These are phyloP conservation scores for Phytopythium cucurbitacearum DNA, from an alignment of 352 stramenopile genomes.

Conservation along the genomic window DNA sequence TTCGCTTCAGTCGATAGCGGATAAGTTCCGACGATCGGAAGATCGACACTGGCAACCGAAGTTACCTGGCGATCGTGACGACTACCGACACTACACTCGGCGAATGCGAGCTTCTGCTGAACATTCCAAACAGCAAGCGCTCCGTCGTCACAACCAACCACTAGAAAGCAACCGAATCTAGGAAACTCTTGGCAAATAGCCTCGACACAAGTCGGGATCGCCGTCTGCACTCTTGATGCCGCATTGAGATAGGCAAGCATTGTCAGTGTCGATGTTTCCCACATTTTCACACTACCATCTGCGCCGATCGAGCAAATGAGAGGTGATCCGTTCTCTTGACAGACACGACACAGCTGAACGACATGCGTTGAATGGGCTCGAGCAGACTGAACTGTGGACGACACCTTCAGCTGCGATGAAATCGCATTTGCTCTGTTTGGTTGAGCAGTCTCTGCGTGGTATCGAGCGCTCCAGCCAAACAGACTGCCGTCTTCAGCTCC, in stretches of 20 bases:
- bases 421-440: background rate
- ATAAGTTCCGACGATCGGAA: too few species aligned
- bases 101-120: constrained; percentile 13
- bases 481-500: constrained; percentile 36
- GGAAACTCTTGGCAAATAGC: constrained; percentile 8
- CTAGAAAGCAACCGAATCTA: constrained; percentile 5
- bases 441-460: too few species aligned
- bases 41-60: constrained; percentile 13
- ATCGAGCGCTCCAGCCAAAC: constrained; percentile 24
- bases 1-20: background rate
- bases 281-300: constrained; percentile 61
- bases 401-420: constrained; percentile 12
- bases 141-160: constrained; percentile 57
- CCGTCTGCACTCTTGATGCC: constrained; percentile 15
- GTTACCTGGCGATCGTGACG: constrained; percentile 44
- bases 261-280: constrained; percentile 31
- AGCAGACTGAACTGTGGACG: constrained; percentile 15
- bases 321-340: constrained; percentile 1
- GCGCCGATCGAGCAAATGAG: constrained; percentile 38
- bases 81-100: constrained; percentile 18
- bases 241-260: constrained; percentile 39
- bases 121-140: constrained; percentile 34
- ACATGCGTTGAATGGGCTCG: constrained; percentile 48
- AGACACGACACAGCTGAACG: constrained; percentile 23
- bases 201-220: constrained; percentile 34